Base-by-base conservation (phyloP, 306 rosid genomes). In the Ormosia semicastrata region DNA sequence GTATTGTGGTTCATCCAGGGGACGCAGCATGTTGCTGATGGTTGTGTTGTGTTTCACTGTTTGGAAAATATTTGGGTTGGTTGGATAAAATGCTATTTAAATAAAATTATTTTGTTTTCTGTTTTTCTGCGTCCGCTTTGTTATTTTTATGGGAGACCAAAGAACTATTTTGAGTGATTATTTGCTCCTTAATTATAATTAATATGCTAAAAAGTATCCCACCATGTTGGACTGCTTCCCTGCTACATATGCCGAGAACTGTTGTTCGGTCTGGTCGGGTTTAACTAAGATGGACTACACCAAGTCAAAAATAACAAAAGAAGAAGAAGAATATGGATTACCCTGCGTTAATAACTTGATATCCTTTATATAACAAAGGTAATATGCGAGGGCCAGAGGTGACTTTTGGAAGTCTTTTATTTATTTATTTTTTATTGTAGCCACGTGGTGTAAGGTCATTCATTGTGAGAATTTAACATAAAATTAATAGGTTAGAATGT, bases 1-100 rank as follows among this genome's bases (percentile, higher is more conserved):
- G 71, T 62, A 71, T 52, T 63, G 50, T 64, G 56, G 62, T 66
- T 57, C 65, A 36, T 60, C 52, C 74, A 43, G 62, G 43, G 59
- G 74, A 15, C 32, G 12, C 69, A 49, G 69, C 86, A 52, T 60
- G 37, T 41, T 82, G 78, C 78, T 69, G 46, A 40, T 59, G 71
- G 63, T n/a, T 67, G 46, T 44, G 37, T 71, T 49, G 66, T 44
- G 24, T 66, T 65, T 11, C 9, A 11, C 7, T 15, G 33, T 12
- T 17, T 43, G 29, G 18, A 18, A 36, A 24, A 18, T 18, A 49
- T 4, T 10, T 37, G 33, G 66, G 59, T 2, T 54, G 58, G 13
- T 54, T 66, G 66, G 18, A 77, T 43, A 24, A 12, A 6, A 5
- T 5, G 18, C 53, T 52, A 8, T 52, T 49, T 6, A 52, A 41